Conservation (phyloP, 768 basidiomycete genomes). For the Macrolepiota fuliginosa region DNA sequence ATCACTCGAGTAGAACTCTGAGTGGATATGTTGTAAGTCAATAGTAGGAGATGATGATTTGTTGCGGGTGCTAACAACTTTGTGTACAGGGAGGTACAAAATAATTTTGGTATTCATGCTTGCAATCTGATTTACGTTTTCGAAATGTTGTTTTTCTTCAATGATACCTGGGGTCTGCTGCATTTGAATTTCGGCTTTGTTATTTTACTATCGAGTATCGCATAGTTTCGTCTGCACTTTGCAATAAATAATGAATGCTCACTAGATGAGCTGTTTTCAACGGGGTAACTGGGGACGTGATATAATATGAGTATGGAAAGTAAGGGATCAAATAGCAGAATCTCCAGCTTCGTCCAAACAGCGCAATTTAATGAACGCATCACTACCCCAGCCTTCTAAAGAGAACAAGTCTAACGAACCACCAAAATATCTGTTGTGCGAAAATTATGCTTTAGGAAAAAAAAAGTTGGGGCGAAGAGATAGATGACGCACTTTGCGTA, state of each 20-base stretch:
- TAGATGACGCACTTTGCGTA: slow-evolving; percentile 53
- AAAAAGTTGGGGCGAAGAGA: background rate
- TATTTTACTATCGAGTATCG: slow-evolving; percentile 29
- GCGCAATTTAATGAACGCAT: slow-evolving; percentile 48
- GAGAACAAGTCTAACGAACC: slow-evolving; percentile 81
- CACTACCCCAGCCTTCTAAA: slow-evolving; percentile 81
- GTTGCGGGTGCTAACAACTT: slow-evolving; percentile 12
- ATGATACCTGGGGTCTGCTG: slow-evolving; percentile 24
- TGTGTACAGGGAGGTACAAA: slow-evolving; percentile 39
- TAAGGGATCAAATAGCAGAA: slow-evolving; percentile 31
- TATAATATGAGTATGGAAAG: background rate
- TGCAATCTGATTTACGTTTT: slow-evolving; percentile 12
- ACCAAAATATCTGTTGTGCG: slow-evolving; percentile 63
- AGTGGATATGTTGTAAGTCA: slow-evolving; percentile 67
- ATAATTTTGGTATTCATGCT: slow-evolving; percentile 24
- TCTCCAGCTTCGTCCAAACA: slow-evolving; percentile 50
- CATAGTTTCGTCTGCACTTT: slow-evolving; percentile 29
- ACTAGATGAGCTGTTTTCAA: background rate
- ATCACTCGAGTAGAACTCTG: slow-evolving; percentile 74
- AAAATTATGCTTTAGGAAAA: background rate
- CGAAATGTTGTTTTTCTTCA: slow-evolving; percentile 9
- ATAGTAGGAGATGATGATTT: no score
- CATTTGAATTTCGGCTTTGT: slow-evolving; percentile 24
- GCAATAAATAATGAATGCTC: slow-evolving; percentile 25
- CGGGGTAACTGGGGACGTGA: background rate